These are phyloP conservation scores for Tolypocladium pustulatum DNA, from an alignment of 2,329 filamentous ascomycete species.

Conservation along the genomic window DNA sequence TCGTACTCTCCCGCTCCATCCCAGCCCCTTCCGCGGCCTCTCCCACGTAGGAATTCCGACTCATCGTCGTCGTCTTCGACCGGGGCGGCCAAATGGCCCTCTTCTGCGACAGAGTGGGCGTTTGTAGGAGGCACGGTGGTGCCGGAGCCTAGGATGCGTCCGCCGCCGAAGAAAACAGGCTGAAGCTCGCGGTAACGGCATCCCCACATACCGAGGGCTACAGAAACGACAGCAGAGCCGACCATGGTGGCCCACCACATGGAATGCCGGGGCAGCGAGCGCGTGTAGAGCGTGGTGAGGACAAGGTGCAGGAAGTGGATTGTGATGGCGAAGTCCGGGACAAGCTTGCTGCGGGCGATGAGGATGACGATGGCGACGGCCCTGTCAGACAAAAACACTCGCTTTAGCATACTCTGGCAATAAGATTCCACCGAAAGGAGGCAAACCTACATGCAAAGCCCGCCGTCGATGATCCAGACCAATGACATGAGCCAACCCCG, in stretches of 20 bases:
- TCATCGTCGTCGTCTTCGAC: conserved; percentile 27
- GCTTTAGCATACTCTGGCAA: neutral
- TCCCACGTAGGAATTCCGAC: conserved; percentile 34
- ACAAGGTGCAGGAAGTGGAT: conserved; percentile 76
- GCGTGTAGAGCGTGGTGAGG: conserved; percentile 67
- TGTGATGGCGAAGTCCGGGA: conserved; percentile 88
- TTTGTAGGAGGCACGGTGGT: conserved; percentile 8
- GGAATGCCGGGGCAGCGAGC: conserved; percentile 61
- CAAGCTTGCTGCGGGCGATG: conserved; percentile 81
- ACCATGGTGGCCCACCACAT: conserved; percentile 74
- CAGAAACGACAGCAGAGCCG: conserved; percentile 31
- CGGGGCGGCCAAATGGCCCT: conserved; percentile 12
- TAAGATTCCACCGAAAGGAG: neutral
- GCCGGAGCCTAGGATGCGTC: conserved; percentile 22
- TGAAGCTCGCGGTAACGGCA: conserved; percentile 83
- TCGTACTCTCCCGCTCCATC: conserved; percentile 54
- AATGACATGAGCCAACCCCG: conserved; percentile 50
- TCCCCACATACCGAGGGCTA: conserved; percentile 71
- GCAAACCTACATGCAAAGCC: conserved; percentile 35
- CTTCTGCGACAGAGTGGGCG: conserved; percentile 10
- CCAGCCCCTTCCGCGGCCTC: conserved; percentile 40
- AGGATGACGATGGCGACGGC: conserved; percentile 74
- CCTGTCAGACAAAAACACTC: conserved; percentile 31
- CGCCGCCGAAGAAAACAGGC: conserved; percentile 77
- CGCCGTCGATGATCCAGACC: conserved; percentile 46